Percentiles rank a stretch among this genome's conserved stretches.
Conservation (phyloP, 768 basidiomycete species). For the Lactarius hengduanensis region DNA sequence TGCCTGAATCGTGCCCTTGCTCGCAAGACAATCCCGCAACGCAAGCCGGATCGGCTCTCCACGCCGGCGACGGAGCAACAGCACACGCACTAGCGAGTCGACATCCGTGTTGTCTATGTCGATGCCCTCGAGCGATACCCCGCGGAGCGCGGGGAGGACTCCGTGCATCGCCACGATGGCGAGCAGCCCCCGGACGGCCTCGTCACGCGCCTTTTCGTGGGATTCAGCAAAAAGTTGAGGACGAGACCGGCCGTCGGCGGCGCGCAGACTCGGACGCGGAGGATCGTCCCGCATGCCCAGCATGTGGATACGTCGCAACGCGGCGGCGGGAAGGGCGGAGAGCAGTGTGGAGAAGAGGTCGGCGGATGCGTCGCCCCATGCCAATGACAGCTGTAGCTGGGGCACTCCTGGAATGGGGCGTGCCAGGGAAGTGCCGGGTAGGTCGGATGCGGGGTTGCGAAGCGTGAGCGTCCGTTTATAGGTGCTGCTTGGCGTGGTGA, state of each 20-base stretch:
- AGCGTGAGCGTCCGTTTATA: slow-evolving; percentile 7
- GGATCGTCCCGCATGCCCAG: slow-evolving; percentile 2
- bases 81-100: slow-evolving; percentile 2
- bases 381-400: slow-evolving; percentile 2
- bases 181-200: slow-evolving; percentile 22
- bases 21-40: slow-evolving; percentile 6
- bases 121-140: slow-evolving; percentile 1
- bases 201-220: slow-evolving; percentile 15
- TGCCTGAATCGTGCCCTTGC: neutral
- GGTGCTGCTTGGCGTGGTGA: neutral
- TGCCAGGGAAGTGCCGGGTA: neutral
- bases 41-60: slow-evolving; percentile 7
- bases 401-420: neutral
- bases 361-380: neutral
- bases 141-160: slow-evolving; percentile 9
- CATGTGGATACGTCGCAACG: slow-evolving; percentile 2
- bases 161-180: slow-evolving; percentile 6
- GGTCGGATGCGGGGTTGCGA: neutral
- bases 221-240: neutral
- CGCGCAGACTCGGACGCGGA: neutral
- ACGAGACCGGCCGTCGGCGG: slow-evolving; percentile 20
- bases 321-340: slow-evolving; percentile 4
- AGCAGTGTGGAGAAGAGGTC: slow-evolving; percentile 14
- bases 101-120: slow-evolving; percentile 1
- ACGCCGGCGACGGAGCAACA: slow-evolving; percentile 10